Base-by-base conservation (phyloP, 441 rosid genomes). In the Cnidoscolus chayamansa region DNA sequence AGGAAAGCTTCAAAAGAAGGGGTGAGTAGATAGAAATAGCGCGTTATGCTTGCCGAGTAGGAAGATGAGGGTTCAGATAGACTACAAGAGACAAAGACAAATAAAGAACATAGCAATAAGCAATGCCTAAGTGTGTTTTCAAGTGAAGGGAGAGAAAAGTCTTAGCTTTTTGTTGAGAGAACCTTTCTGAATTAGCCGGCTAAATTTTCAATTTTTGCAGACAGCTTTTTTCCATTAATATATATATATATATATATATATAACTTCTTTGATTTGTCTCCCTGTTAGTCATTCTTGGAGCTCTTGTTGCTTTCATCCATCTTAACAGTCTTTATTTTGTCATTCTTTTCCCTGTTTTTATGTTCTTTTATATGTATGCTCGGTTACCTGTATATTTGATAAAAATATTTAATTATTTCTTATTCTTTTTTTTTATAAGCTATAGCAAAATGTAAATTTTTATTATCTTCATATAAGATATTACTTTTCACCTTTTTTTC, bases 151-250 rank as follows among this genome's bases (percentile, higher is more conserved):
- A 77, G 74, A 81, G 79, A 83, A 73, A 81, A 82, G 86, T 76
- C 81, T 71, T 68, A 69, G 82, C 70, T 60, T 75, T 72, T 81
- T 73, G 78, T 72, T 16, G 51, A 40, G 63, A 68, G 74, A 43
- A 61, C 4, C 43, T 70, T 78, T 77, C 75, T 76, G 72, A 53
- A 45, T 20, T 57, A 57, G 86, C 88, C 88, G 88, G 86, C 86
- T 63, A 74, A 63, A 74, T 65, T 31, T 54, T 19, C 11, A 58
- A 25, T 55, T 58, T 69, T 62, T 19, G 50, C 10, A 43, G 58
- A 61, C 51, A 20, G 54, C 20, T n/a, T 11, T 31, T 31, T 32
- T 50, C 73, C 32, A 11, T 37, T 35, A 4, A 47, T 48, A 15
- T 20, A 1, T 2, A 15, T 20, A 1, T 2, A 47, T 48, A 15